Percentiles rank a stretch among this genome's conserved stretches.
phyloP scores from a whole-genome alignment of 1,284 basidiomycete genomes.

The Apiotrichum laibachii region DNA sequence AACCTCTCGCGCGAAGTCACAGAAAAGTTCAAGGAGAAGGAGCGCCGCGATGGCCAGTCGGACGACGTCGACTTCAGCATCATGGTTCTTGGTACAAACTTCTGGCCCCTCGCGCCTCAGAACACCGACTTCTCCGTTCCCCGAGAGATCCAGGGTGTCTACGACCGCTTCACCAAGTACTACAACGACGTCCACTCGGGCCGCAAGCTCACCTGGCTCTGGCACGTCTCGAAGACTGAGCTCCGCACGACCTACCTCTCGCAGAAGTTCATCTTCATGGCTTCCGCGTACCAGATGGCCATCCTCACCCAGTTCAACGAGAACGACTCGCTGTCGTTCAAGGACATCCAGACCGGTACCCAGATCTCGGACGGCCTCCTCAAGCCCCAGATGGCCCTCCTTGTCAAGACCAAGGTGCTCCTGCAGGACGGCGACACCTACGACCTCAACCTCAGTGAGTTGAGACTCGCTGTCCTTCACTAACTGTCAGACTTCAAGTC shows the following conservation, averaged over 20 bases:
- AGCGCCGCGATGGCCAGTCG: slow-evolving; percentile 69
- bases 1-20: slow-evolving; percentile 93
- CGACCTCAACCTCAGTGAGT: slow-evolving; percentile 70
- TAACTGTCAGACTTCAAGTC: slow-evolving; percentile 72
- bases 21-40: slow-evolving; percentile 92
- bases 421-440: slow-evolving; percentile 74
- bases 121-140: slow-evolving; percentile 86
- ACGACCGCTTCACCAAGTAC: slow-evolving; percentile 89
- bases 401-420: slow-evolving; percentile 88
- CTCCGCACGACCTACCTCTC: slow-evolving; percentile 86
- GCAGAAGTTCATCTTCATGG: slow-evolving; percentile 95
- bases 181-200: slow-evolving; percentile 76
- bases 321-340: slow-evolving; percentile 74
- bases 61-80: slow-evolving; percentile 73
- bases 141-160: slow-evolving; percentile 76
- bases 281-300: slow-evolving; percentile 91
- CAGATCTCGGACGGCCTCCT: slow-evolving; percentile 79
- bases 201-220: slow-evolving; percentile 93
- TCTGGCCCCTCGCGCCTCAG: slow-evolving; percentile 88
- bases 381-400: slow-evolving; percentile 73
- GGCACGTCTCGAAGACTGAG: slow-evolving; percentile 97
- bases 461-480: background rate
- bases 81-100: slow-evolving; percentile 92
- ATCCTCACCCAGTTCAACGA: slow-evolving; percentile 93
- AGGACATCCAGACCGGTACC: slow-evolving; percentile 79